phyloP scores from a whole-genome alignment of 257 asterid genomes.

The Coffea canephora region DNA sequence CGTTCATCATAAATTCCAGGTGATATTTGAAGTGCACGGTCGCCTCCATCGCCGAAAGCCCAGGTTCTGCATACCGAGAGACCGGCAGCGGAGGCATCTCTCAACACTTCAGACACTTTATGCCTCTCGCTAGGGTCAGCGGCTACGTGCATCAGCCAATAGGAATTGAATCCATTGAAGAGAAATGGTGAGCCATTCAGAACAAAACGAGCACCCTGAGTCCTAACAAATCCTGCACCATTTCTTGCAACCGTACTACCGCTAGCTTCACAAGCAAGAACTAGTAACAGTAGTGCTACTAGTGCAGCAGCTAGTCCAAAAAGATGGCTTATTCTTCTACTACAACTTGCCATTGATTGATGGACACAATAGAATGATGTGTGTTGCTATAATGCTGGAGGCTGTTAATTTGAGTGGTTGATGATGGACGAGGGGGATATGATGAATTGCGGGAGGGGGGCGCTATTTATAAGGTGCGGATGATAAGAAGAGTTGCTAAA shows the following conservation, averaged over 20 bases:
- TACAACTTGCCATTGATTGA: constrained; percentile 1
- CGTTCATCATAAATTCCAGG: constrained; percentile 71
- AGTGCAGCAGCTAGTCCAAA: constrained; percentile 6
- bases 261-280: constrained; percentile 19
- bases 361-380: not conserved
- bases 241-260: constrained; percentile 1
- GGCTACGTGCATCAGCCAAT: constrained; percentile 79
- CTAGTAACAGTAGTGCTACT: not conserved
- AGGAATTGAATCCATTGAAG: constrained; percentile 74
- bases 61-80: constrained; percentile 68
- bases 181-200: constrained; percentile 58
- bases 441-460: not conserved
- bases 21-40: constrained; percentile 47
- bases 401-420: not conserved
- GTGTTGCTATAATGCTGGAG: not conserved
- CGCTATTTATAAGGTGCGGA: constrained; percentile 35
- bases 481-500: constrained; percentile 25
- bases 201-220: constrained; percentile 43
- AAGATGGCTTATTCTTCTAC: not conserved
- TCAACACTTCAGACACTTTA: constrained; percentile 51
- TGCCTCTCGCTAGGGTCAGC: constrained; percentile 43
- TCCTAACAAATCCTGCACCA: constrained; percentile 35
- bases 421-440: not conserved
- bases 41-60: constrained; percentile 74
- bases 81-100: constrained; percentile 56